A percentile compares a stretch with the other conserved stretches of the same genome.
phyloP scores from a whole-genome alignment of 1,139 yeast genomes.

The Saccharomyces pastorianus region DNA sequence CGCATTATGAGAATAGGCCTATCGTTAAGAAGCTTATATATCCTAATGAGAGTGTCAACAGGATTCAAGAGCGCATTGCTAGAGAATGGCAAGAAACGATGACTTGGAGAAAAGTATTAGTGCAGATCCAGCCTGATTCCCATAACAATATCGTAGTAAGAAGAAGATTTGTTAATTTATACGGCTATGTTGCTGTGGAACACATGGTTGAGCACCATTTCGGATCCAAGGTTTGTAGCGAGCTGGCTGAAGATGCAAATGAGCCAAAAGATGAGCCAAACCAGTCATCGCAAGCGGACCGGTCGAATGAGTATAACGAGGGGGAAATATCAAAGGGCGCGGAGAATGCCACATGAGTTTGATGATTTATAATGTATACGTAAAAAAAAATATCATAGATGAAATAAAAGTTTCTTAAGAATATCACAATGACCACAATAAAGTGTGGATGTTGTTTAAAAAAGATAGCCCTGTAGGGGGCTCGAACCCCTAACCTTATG shows the following conservation, averaged over 20 bases:
- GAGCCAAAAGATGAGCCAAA: background rate
- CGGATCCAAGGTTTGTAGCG: conserved; percentile 22
- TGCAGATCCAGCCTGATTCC: conserved; percentile 82
- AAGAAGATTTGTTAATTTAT: conserved; percentile 83
- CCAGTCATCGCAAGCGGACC: background rate
- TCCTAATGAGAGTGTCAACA: conserved; percentile 30
- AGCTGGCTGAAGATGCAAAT: conserved; percentile 3
- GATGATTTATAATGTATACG: background rate
- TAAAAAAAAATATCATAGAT: background rate
- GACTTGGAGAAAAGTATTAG: conserved; percentile 90
- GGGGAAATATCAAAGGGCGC: background rate
- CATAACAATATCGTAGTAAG: conserved; percentile 90
- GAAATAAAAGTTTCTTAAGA: background rate
- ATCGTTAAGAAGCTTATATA: conserved; percentile 22
- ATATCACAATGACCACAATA: too few relatives aligned
- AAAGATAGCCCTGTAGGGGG: conserved; percentile 37
- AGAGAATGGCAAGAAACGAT: conserved; percentile 77
- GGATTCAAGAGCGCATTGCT: conserved; percentile 77
- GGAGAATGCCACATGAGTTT: background rate
- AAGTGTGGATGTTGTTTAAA: background rate
- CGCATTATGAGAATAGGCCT: conserved; percentile 30
- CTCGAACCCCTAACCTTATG: conserved; percentile 41
- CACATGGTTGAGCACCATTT: conserved; percentile 70
- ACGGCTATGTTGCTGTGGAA: conserved; percentile 91
- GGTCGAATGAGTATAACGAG: background rate